phyloP scores from a whole-genome alignment of 2,329 filamentous ascomycete genomes.

The Colletotrichum magnum region DNA sequence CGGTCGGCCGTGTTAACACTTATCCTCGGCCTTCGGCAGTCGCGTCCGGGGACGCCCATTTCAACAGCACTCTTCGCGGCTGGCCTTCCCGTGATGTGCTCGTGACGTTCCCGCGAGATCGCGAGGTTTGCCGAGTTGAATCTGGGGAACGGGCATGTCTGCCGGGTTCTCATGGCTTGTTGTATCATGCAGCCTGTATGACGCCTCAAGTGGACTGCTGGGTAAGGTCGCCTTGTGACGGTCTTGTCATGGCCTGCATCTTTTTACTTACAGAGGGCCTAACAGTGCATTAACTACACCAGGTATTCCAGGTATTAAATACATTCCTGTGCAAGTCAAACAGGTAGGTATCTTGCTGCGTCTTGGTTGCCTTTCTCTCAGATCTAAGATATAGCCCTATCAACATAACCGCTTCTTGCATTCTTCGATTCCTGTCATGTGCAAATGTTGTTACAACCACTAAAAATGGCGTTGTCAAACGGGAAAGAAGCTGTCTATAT shows the following conservation, averaged over 20 bases:
- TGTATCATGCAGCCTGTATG: neutral
- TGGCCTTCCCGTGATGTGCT: conserved; percentile 30
- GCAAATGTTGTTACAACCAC: neutral
- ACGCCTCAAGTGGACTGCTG: conserved; percentile 8
- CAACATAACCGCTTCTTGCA: too few species aligned
- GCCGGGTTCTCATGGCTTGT: conserved; percentile 19
- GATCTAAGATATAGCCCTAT: too few species aligned
- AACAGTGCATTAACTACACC: too few species aligned
- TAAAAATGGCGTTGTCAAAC: conserved; percentile 36
- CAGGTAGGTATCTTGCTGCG: too few species aligned
- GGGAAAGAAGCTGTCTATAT: conserved; percentile 43
- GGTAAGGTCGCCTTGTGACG: conserved; percentile 7
- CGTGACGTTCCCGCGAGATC: conserved; percentile 20
- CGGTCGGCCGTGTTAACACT: conserved; percentile 29
- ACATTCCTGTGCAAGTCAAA: too few species aligned
- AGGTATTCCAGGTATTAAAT: too few species aligned
- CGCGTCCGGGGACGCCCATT: conserved; percentile 16
- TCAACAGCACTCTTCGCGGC: neutral
- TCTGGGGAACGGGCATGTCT: neutral
- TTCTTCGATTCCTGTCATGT: neutral
- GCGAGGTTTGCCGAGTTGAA: conserved; percentile 28
- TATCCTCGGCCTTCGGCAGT: conserved; percentile 41
- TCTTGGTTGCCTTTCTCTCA: too few species aligned
- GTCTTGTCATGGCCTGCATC: too few species aligned
- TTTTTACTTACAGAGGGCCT: too few species aligned